Conservation (phyloP, 2,329 filamentous ascomycete genomes). For the Fonsecaea nubica region DNA sequence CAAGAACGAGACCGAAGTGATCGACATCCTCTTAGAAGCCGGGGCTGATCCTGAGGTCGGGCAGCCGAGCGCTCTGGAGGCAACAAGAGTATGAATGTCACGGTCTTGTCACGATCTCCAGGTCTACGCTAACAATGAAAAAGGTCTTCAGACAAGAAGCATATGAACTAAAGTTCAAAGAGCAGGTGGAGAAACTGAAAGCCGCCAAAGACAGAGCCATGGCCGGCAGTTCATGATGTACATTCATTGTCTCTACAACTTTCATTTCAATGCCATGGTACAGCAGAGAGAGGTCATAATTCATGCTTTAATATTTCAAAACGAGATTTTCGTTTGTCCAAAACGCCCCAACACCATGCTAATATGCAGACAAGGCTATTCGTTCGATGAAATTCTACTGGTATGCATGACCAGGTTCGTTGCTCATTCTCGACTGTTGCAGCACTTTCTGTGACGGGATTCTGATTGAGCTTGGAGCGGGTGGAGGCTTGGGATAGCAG, state of each 20-base stretch:
- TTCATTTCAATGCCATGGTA: not conserved
- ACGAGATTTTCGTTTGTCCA: not conserved
- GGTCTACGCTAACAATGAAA: not conserved
- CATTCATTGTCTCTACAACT: not conserved
- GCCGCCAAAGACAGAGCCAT: conserved; percentile 15
- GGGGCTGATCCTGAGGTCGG: conserved; percentile 40
- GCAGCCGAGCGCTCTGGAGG: conserved; percentile 39
- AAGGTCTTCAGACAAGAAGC: conserved; percentile 39
- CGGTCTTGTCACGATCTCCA: not conserved
- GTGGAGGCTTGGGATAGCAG: conserved; percentile 32
- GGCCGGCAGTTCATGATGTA: conserved; percentile 23
- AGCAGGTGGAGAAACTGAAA: conserved; percentile 37
- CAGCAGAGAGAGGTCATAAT: not conserved
- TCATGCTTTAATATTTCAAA: not conserved
- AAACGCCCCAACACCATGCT: conserved; percentile 37
- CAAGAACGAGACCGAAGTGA: conserved; percentile 70
- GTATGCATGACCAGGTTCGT: conserved; percentile 33
- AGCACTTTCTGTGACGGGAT: conserved; percentile 32
- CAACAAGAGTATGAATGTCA: conserved; percentile 31
- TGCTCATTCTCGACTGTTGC: conserved; percentile 22
- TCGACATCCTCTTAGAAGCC: conserved; percentile 58
- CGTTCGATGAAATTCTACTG: conserved; percentile 18
- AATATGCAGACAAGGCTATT: conserved; percentile 9
- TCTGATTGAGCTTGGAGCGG: conserved; percentile 17
- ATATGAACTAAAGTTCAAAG: conserved; percentile 35